phyloP scores from a whole-genome alignment of 1,284 basidiomycete species.

The Garcileccinum viscosum region DNA sequence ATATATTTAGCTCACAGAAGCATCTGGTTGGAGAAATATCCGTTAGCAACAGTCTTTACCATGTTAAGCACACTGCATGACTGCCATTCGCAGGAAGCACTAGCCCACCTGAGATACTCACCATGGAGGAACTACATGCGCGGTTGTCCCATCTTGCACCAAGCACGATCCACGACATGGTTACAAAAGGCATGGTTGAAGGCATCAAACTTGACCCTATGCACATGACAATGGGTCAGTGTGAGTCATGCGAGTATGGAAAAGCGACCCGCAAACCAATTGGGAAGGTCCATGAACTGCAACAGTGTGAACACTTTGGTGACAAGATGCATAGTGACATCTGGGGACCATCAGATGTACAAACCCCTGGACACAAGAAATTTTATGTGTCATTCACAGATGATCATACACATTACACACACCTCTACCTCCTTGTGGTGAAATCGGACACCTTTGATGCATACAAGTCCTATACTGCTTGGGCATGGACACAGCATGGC shows the following conservation, averaged over 20 bases:
- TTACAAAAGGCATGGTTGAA: slow-evolving; percentile 4
- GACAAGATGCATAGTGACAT: neutral
- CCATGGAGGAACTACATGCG: slow-evolving; percentile 11
- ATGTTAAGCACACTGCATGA: neutral
- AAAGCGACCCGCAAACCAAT: neutral
- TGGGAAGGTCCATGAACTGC: neutral
- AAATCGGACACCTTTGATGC: slow-evolving; percentile 2
- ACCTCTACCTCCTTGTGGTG: neutral
- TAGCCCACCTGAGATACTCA: neutral
- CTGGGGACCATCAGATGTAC: neutral
- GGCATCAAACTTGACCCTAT: neutral
- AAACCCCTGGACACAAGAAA: neutral
- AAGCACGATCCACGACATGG: neutral
- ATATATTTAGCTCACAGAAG: neutral
- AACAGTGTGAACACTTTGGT: rapidly evolving
- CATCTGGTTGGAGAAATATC: neutral
- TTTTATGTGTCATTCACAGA: too few relatives aligned
- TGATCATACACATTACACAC: neutral
- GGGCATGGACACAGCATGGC: neutral
- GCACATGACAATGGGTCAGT: neutral
- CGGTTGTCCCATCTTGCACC: slow-evolving; percentile 1
- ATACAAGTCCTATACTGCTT: neutral
- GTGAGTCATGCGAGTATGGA: neutral
- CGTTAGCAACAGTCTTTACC: neutral
- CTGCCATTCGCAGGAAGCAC: neutral